phyloP scores from a whole-genome alignment of 495 filamentous ascomycete species.

The Hypomontagnella monticulosa region DNA sequence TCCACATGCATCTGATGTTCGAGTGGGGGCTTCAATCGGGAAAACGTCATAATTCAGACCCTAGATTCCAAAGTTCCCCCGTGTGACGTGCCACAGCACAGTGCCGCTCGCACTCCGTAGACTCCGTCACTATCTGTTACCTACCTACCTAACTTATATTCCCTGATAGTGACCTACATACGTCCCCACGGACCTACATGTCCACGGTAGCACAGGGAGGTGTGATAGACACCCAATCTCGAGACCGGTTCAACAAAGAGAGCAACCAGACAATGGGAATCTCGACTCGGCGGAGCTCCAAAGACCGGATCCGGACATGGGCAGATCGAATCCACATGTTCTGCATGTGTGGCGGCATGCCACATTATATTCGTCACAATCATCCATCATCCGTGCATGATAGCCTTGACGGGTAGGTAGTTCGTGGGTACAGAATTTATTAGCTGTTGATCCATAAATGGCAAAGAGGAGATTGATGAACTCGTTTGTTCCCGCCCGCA shows the following conservation, averaged over 20 bases:
- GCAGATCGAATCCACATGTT: conserved; percentile 25
- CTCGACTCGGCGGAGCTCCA: conserved; percentile 19
- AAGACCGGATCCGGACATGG: conserved; percentile 29
- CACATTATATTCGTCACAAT: conserved; percentile 27
- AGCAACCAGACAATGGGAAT: conserved; percentile 14
- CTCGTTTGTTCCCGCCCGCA: conserved; percentile 36
- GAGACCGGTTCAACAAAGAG: conserved; percentile 15
- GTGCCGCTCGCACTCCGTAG: conserved; percentile 23
- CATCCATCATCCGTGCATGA: conserved; percentile 11
- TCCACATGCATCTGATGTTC: conserved; percentile 41
- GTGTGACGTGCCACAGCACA: conserved; percentile 44
- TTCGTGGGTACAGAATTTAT: conserved; percentile 15
- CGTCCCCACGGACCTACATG: too few species aligned
- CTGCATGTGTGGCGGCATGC: conserved; percentile 24
- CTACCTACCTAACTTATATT: background rate
- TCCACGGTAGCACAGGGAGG: too few species aligned
- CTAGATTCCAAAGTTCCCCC: conserved; percentile 34
- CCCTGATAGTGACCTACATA: background rate
- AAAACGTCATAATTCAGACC: conserved; percentile 45
- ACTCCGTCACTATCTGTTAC: conserved; percentile 9
- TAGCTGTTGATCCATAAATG: conserved; percentile 25
- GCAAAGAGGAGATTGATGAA: conserved; percentile 26
- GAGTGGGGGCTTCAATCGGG: conserved; percentile 38
- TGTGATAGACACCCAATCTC: too few species aligned
- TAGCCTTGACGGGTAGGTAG: conserved; percentile 24